phyloP scores from a whole-genome alignment of 2,329 filamentous ascomycete species.

The Rhexocercosporidium sp. region DNA sequence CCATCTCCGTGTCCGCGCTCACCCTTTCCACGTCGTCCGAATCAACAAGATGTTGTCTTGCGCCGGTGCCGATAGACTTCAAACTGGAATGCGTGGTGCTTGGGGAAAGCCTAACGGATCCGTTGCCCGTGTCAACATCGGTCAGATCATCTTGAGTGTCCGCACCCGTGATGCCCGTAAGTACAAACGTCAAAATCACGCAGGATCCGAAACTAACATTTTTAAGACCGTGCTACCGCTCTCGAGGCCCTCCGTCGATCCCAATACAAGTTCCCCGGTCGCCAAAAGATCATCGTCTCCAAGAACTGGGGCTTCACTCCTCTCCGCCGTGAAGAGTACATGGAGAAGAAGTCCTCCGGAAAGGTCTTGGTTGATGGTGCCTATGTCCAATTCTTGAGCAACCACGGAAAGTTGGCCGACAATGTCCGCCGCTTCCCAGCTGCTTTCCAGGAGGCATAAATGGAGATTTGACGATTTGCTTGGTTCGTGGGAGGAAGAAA shows the following conservation, averaged over 20 bases:
- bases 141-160: conserved; percentile 97
- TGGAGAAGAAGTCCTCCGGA: conserved; percentile 91
- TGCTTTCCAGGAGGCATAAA: conserved; percentile 67
- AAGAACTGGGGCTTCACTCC: conserved; percentile 99
- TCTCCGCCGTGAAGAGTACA: conserved; percentile 96
- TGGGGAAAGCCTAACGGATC: conserved; percentile 99
- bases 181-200: conserved; percentile 45
- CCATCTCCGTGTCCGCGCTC: conserved; percentile 81
- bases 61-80: conserved; percentile 99
- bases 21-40: conserved; percentile 99
- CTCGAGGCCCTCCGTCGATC: conserved; percentile 99
- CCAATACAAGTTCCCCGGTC: conserved; percentile 99
- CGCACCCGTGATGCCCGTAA: conserved; percentile 92
- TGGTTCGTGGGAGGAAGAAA: conserved; percentile 29
- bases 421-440: conserved; percentile 97
- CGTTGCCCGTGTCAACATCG: conserved; percentile 99
- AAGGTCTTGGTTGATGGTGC: conserved; percentile 97
- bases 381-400: conserved; percentile 98
- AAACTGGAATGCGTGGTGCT: conserved; percentile 99
- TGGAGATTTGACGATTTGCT: conserved; percentile 20
- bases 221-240: conserved; percentile 80
- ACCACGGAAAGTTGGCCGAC: conserved; percentile 82
- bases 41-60: conserved; percentile 99
- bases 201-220: conserved; percentile 36
- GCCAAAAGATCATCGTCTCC: conserved; percentile 99